Percentiles rank a stretch among this genome's conserved stretches.
These are phyloP conservation scores for Fonsecaea pedrosoi DNA, from an alignment of 2,329 filamentous ascomycete species.

Conservation along the genomic window DNA sequence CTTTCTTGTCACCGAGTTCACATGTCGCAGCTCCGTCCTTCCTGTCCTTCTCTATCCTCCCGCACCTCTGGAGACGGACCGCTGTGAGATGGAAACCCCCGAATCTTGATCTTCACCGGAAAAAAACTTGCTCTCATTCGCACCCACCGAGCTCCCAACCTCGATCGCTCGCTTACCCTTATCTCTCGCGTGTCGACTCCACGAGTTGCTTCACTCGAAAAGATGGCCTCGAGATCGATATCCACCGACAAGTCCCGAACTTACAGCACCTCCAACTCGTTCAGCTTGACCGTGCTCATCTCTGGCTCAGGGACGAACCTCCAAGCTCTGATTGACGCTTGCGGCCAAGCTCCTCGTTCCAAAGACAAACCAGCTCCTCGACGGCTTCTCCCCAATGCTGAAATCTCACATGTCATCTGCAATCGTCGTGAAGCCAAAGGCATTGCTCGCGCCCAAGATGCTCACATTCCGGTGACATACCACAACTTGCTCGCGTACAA, in stretches of 20 bases:
- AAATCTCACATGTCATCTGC: slow-evolving; percentile 69
- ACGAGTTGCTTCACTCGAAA: not conserved
- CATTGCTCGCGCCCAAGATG: slow-evolving; percentile 65
- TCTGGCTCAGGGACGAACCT: slow-evolving; percentile 79
- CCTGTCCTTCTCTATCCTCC: not conserved
- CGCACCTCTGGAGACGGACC: not conserved
- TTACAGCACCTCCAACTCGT: slow-evolving; percentile 34
- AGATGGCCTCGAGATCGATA: slow-evolving; percentile 19
- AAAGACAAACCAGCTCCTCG: slow-evolving; percentile 22
- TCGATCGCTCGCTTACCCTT: not conserved
- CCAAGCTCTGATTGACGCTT: slow-evolving; percentile 74
- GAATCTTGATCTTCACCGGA: not conserved
- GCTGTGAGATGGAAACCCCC: not conserved
- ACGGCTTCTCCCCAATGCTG: slow-evolving; percentile 54
- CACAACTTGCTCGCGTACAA: slow-evolving; percentile 82
- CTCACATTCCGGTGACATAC: slow-evolving; percentile 74
- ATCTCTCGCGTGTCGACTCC: not conserved
- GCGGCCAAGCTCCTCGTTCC: slow-evolving; percentile 49
- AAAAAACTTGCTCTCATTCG: not conserved
- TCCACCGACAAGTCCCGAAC: slow-evolving; percentile 33
- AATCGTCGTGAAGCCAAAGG: slow-evolving; percentile 71
- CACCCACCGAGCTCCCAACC: not conserved
- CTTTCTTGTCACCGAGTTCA: slow-evolving; percentile 9
- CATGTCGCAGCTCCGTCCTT: slow-evolving; percentile 8
- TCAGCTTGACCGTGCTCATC: slow-evolving; percentile 67